phyloP scores from a whole-genome alignment of 2,329 filamentous ascomycete genomes.

The Cytospora mali region DNA sequence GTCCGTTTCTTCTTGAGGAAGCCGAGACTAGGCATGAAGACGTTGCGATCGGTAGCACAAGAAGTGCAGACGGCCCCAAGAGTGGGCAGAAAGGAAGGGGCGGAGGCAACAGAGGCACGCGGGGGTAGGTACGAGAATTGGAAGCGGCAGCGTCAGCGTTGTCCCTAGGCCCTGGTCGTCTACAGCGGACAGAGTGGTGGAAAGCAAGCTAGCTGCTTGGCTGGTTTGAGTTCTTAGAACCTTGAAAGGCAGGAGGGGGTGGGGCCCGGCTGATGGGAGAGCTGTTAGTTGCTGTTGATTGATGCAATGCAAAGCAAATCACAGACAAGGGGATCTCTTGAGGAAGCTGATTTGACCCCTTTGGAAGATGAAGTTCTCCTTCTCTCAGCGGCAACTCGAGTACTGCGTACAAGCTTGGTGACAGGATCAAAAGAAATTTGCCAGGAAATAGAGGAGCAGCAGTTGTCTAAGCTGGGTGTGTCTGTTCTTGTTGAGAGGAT shows the following conservation, averaged over 20 bases:
- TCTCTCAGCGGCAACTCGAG: slow-evolving; percentile 7
- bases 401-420: slow-evolving; percentile 10
- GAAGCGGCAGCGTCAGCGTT: slow-evolving; percentile 19
- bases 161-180: slow-evolving; percentile 19
- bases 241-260: slow-evolving; percentile 17
- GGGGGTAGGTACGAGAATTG: slow-evolving; percentile 23
- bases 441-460: slow-evolving; percentile 6
- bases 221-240: slow-evolving; percentile 11
- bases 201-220: slow-evolving; percentile 18
- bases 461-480: slow-evolving; percentile 16
- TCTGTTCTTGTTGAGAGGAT: slow-evolving; percentile 1
- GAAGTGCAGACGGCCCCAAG: slow-evolving; percentile 23
- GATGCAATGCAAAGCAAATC: slow-evolving; percentile 25
- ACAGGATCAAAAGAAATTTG: slow-evolving; percentile 10
- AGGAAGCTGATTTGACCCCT: slow-evolving; percentile 16
- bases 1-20: slow-evolving; percentile 99
- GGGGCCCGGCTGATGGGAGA: slow-evolving; percentile 17
- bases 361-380: slow-evolving; percentile 14
- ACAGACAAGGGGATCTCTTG: slow-evolving; percentile 22
- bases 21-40: slow-evolving; percentile 85
- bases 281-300: slow-evolving; percentile 15
- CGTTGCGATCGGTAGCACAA: slow-evolving; percentile 26
- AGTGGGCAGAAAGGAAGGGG: slow-evolving; percentile 26
- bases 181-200: slow-evolving; percentile 12
- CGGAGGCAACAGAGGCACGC: slow-evolving; percentile 17